These are phyloP conservation scores for Suillus placidus DNA, from an alignment of 768 basidiomycete species.

Conservation along the genomic window DNA sequence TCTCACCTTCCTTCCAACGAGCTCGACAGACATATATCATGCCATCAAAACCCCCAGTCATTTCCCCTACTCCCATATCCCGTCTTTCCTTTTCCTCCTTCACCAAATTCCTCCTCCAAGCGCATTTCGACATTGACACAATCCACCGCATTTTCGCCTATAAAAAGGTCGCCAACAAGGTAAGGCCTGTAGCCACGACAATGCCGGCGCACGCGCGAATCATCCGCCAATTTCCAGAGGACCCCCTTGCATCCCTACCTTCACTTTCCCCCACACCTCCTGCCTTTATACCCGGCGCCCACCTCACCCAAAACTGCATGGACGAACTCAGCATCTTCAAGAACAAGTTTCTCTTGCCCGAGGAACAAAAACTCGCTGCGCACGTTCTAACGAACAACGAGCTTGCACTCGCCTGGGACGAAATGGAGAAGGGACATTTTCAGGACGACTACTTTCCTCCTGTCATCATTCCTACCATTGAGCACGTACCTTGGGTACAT, in stretches of 20 bases:
- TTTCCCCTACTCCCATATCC: not conserved
- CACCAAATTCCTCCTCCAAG: not conserved
- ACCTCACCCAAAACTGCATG: not conserved
- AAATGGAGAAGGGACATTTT: conserved; percentile 37
- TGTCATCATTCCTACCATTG: conserved; percentile 34
- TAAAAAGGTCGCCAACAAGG: conserved; percentile 35
- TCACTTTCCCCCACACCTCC: too few relatives aligned
- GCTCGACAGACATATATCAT: too few relatives aligned
- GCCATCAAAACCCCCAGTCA: too few relatives aligned
- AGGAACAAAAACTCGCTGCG: not conserved
- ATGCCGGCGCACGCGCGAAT: conserved; percentile 39
- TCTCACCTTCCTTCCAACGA: too few relatives aligned
- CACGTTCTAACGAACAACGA: conserved; percentile 37
- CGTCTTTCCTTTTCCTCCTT: not conserved
- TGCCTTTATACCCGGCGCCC: too few relatives aligned
- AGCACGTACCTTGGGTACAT: conserved; percentile 37
- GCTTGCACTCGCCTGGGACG: conserved; percentile 41
- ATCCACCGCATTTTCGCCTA: conserved; percentile 20
- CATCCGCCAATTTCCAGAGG: conserved; percentile 30
- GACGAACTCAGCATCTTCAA: not conserved
- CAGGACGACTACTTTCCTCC: conserved; percentile 34
- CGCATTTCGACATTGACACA: not conserved
- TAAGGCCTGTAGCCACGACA: not conserved
- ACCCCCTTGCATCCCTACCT: conserved; percentile 24
- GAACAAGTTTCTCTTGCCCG: conserved; percentile 7